A percentile compares a stretch with the other conserved stretches of the same genome.
Evolutionary conservation across 495 filamentous ascomycete genomes (phyloP).

Genomic region (Neurospora sp.): DNA sequence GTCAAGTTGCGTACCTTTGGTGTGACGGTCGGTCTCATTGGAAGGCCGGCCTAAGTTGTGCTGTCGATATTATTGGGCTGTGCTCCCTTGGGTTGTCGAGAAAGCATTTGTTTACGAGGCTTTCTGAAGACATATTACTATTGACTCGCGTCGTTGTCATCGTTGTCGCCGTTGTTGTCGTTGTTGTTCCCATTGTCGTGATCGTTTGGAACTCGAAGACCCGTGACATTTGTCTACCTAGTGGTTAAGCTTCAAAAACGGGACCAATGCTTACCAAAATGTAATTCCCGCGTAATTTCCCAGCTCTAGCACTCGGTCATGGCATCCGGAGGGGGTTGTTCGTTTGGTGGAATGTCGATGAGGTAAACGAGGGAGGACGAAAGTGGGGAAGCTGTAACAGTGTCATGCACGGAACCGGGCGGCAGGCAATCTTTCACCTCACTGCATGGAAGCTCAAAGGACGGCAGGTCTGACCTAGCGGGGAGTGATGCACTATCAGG

Average conservation of each 20-base stretch:
- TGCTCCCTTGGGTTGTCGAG: not conserved
- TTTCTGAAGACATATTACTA: not conserved
- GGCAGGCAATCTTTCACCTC: not conserved
- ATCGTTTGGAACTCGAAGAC: not conserved
- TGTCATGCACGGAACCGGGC: not conserved
- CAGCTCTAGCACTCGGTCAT: not conserved
- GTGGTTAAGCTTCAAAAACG: not conserved
- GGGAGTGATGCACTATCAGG: not conserved
- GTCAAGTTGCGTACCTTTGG: not conserved
- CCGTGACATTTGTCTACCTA: not conserved
- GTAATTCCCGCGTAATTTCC: not conserved
- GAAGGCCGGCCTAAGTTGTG: not conserved
- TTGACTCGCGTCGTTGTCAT: not conserved
- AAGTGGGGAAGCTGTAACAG: not conserved
- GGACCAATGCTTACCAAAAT: not conserved
- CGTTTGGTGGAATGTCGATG: not conserved
- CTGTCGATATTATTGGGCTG: not conserved
- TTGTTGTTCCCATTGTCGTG: not conserved
- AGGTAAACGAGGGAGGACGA: not conserved
- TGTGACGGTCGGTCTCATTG: not conserved
- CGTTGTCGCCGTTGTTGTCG: not conserved
- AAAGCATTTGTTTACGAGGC: not conserved
- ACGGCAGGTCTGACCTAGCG: not conserved
- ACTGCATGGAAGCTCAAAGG: not conserved
- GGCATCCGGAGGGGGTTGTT: not conserved